phyloP scores from a whole-genome alignment of 805 yeast species.

The Yarrowia keelungensis region DNA sequence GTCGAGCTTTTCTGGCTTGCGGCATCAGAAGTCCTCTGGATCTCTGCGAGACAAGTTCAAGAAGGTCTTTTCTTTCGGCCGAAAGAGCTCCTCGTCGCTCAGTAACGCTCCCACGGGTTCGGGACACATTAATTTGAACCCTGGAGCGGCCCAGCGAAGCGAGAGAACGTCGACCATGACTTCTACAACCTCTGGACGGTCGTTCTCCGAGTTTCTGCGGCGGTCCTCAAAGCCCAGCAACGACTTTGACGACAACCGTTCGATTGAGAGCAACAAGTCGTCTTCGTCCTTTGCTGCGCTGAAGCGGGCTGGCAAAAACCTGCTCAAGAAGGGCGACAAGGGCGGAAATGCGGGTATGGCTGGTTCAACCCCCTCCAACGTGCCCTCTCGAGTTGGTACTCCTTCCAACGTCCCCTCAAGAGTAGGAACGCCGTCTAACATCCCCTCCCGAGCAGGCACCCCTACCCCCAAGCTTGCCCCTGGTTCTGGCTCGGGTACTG shows the following conservation, averaged over 20 bases:
- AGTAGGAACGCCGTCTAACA: neutral
- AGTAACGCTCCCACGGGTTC: constrained; percentile 11
- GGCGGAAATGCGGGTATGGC: too few relatives aligned
- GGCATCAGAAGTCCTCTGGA: constrained; percentile 21
- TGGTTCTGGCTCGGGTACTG: neutral
- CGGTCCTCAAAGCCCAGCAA: constrained; percentile 24
- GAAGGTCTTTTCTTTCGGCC: constrained; percentile 26
- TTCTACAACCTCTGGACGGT: constrained; percentile 16
- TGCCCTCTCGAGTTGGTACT: neutral
- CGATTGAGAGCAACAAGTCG: neutral
- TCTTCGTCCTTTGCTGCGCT: constrained; percentile 29
- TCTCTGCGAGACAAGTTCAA: constrained; percentile 31
- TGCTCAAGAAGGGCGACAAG: constrained; percentile 12
- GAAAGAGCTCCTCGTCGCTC: neutral
- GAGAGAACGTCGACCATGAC: constrained; percentile 35
- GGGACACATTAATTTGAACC: constrained; percentile 14
- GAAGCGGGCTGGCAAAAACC: constrained; percentile 24
- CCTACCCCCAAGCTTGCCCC: constrained; percentile 4
- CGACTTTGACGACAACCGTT: constrained; percentile 20
- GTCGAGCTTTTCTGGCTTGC: constrained; percentile 16
- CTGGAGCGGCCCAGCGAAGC: neutral
- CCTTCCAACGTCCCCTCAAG: too few relatives aligned
- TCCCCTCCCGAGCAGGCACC: neutral
- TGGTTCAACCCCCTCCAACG: neutral
- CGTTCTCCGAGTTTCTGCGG: constrained; percentile 29